Base-by-base conservation (phyloP, 495 filamentous ascomycete genomes). In the Podospora tetraspora region DNA sequence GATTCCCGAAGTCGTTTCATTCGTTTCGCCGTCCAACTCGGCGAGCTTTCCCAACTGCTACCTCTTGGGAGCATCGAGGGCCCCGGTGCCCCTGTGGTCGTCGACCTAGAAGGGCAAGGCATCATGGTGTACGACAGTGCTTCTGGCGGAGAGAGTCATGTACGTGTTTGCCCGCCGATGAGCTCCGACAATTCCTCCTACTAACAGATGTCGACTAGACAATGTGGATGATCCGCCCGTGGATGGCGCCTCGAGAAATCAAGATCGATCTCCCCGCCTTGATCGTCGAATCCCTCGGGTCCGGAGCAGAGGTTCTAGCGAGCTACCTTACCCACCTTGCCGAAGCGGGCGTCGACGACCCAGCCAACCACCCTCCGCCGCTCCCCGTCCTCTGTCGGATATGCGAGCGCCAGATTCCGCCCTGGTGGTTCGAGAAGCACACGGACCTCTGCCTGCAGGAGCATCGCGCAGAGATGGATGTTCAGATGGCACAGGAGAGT, bases 401-500 rank as follows among this genome's bases (percentile, higher is more conserved):
- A 68, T 99, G 95, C 74, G 95, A 99, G 75, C 92, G 96, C 59
- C 92, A 97, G 69, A 97, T 99, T 57, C 91, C 91, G n/a, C 93
- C 95, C 19, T 99, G 95, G 95, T 98, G 95, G 96, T 99, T 99
- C 72, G 94, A 97, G 78, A 98, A 97, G 78, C 95, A 99, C 75
- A 96, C 95, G 0, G 95, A 99, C 70, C 85, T 97, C 11, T 99
- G 95, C 75, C 82, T 97, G 64, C 92, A 97, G 76, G 95, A 99
- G 76, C 95, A 99, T 77, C 88, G 90, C 59, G 94, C 96, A 1
- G 95, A 99, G 77, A 94, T 97, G 90, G 94, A 97, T 67, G 94
- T 99, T 12, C 94, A 97, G 73, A 87, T 97, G 78, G 89, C 92
- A 30, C 95, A 99, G 75, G 95, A 99, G 73, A 91, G 86, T 70